Percentiles rank a stretch among this genome's conserved stretches.
Conservation (phyloP, 805 yeast species). For the Candida broadrunensis region DNA sequence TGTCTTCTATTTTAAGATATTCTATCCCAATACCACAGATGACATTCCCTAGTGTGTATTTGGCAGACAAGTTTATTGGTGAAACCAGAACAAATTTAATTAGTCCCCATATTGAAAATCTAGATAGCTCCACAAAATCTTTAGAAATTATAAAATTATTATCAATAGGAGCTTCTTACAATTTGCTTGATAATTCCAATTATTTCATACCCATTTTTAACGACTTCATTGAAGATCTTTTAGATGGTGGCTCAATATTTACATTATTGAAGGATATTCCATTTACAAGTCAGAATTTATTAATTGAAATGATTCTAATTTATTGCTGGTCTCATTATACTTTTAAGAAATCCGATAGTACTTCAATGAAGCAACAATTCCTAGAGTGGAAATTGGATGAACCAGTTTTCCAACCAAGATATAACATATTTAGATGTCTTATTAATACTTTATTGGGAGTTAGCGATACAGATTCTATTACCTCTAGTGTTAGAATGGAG, state of each 20-base stretch:
- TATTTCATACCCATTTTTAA: conserved; percentile 20
- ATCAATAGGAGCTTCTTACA: conserved; percentile 20
- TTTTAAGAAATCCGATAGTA: conserved; percentile 11
- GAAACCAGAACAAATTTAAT: conserved; percentile 5
- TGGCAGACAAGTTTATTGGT: conserved; percentile 6
- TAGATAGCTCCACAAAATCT: conserved; percentile 14
- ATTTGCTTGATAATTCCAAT: conserved; percentile 15
- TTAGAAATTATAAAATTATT: conserved; percentile 10
- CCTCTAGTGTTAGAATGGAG: conserved; percentile 2
- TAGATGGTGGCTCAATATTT: conserved; percentile 36
- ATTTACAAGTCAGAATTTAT: conserved; percentile 19
- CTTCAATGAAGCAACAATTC: conserved; percentile 17
- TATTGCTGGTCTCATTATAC: conserved; percentile 49
- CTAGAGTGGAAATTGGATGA: conserved; percentile 28
- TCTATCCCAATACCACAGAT: conserved; percentile 9
- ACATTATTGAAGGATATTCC: conserved; percentile 21
- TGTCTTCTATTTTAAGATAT: conserved; percentile 11
- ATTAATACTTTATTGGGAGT: conserved; percentile 32
- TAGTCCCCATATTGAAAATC: background rate
- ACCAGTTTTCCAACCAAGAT: conserved; percentile 27
- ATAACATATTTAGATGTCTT: conserved; percentile 28
- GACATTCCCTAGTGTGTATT: conserved; percentile 11
- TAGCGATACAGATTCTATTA: conserved; percentile 4
- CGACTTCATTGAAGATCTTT: conserved; percentile 34
- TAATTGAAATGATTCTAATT: conserved; percentile 40